Evolutionary conservation across 495 filamentous ascomycete species (phyloP).

Genomic region (Hypoxylon cercidicola): DNA sequence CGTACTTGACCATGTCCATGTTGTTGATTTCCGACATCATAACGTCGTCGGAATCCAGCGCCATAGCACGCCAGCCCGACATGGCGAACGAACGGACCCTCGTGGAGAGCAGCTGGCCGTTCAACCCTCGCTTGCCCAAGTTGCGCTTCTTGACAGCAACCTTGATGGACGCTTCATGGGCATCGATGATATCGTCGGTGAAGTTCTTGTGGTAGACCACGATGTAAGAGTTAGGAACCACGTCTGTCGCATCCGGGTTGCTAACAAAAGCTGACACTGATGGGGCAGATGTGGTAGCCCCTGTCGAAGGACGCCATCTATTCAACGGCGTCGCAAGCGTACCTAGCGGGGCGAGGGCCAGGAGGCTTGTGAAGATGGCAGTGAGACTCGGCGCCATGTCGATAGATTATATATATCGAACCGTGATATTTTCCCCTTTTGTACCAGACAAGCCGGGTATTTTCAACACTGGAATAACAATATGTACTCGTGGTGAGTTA

Average conservation of each 20-base stretch:
- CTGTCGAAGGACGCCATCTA: slow-evolving; percentile 36
- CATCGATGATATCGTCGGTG: slow-evolving; percentile 51
- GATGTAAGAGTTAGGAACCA: slow-evolving; percentile 60
- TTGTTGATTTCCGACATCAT: slow-evolving; percentile 57
- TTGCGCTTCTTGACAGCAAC: slow-evolving; percentile 59
- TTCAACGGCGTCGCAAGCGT: slow-evolving; percentile 34
- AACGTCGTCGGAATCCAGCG: slow-evolving; percentile 59
- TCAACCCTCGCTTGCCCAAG: slow-evolving; percentile 53
- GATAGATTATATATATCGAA: slow-evolving; percentile 9
- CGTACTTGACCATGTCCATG: slow-evolving; percentile 57
- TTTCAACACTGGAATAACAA: background rate
- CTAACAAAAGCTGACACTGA: slow-evolving; percentile 56
- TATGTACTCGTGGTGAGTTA: slow-evolving; percentile 7
- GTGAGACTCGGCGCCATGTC: slow-evolving; percentile 46
- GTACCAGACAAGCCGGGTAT: slow-evolving; percentile 39
- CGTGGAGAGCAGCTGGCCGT: slow-evolving; percentile 54
- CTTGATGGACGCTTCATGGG: slow-evolving; percentile 54
- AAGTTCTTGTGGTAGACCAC: slow-evolving; percentile 62
- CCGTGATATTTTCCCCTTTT: slow-evolving; percentile 10
- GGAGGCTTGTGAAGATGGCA: slow-evolving; percentile 46
- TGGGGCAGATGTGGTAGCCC: slow-evolving; percentile 40
- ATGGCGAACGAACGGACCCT: slow-evolving; percentile 55
- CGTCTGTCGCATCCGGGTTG: slow-evolving; percentile 51
- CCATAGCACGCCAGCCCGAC: slow-evolving; percentile 59
- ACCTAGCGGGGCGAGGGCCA: slow-evolving; percentile 45